Evolutionary conservation across 2,329 filamentous ascomycete species (phyloP).

Genomic region (Colletotrichum horii): DNA sequence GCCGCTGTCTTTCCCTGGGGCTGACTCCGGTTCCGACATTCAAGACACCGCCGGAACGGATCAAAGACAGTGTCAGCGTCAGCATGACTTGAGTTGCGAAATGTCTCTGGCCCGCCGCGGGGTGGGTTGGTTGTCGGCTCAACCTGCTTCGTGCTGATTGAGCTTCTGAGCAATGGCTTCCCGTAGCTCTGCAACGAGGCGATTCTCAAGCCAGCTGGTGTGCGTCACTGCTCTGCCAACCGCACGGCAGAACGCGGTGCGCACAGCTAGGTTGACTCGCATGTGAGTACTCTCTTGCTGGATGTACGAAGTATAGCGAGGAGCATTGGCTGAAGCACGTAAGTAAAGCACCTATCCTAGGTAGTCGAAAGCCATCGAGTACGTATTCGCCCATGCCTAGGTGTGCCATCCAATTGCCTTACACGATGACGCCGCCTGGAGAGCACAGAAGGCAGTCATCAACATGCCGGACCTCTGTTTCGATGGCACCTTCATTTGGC

Average conservation of each 20-base stretch:
- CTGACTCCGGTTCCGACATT: neutral
- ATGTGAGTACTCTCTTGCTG: neutral
- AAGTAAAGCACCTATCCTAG: neutral
- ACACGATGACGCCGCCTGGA: neutral
- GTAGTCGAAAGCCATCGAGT: neutral
- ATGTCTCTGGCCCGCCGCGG: neutral
- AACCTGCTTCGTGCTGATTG: neutral
- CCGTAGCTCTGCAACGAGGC: neutral
- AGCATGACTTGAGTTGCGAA: neutral
- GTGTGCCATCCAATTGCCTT: neutral
- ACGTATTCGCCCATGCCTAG: neutral
- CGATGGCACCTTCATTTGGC: neutral
- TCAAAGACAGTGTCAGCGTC: neutral
- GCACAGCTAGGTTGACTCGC: neutral
- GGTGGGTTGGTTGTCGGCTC: neutral
- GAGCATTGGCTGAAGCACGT: neutral
- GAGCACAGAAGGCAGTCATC: neutral
- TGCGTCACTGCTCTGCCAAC: conserved; percentile 18
- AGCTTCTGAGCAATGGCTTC: neutral
- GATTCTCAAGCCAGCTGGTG: neutral
- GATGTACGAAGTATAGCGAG: neutral
- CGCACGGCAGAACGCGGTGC: neutral
- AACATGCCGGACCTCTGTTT: neutral
- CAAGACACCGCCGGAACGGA: neutral
- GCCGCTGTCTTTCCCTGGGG: neutral